These are phyloP conservation scores for Amborella trichopoda DNA, from an alignment of 164 flowering plant species.

Conservation along the genomic window DNA sequence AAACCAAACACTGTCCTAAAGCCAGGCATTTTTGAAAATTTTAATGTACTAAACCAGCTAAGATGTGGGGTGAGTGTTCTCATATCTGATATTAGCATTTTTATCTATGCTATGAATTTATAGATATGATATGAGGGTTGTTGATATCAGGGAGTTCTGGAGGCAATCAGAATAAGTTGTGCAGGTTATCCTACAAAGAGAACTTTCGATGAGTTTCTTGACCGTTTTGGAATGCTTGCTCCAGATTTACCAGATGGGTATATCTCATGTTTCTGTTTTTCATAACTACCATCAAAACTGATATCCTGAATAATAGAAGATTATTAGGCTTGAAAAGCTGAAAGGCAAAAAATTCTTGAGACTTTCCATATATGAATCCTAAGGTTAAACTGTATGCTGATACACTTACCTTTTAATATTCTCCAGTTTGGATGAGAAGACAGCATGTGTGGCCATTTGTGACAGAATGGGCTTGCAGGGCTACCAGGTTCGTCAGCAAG, in stretches of 20 bases:
- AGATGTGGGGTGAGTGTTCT: slow-evolving; percentile 66
- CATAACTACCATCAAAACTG: too few relatives aligned
- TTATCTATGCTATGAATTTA: slow-evolving; percentile 1
- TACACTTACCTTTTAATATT: too few relatives aligned
- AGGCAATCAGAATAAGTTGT: slow-evolving; percentile 82
- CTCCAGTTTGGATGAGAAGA: slow-evolving; percentile 59
- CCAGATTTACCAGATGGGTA: slow-evolving; percentile 63
- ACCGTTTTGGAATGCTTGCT: slow-evolving; percentile 66
- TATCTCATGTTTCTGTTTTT: too few relatives aligned
- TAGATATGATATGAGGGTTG: neutral
- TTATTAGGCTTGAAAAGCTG: too few relatives aligned
- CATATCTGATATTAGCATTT: too few relatives aligned
- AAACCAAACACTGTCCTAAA: slow-evolving; percentile 66
- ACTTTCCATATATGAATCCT: too few relatives aligned
- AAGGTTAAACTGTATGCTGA: too few relatives aligned
- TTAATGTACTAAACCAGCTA: slow-evolving; percentile 59
- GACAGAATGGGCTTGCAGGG: slow-evolving; percentile 72
- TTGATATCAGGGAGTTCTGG: slow-evolving; percentile 53
- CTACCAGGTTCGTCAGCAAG: slow-evolving; percentile 56
- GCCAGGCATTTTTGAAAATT: slow-evolving; percentile 76
- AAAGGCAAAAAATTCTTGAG: too few relatives aligned
- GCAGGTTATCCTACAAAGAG: slow-evolving; percentile 86
- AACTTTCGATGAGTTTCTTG: slow-evolving; percentile 70
- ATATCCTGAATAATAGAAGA: too few relatives aligned
- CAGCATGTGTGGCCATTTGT: slow-evolving; percentile 49